Evolutionary conservation across 805 yeast species (phyloP), one percentile per base, ranked within the genome.

Genomic region (Candida silvicultrix): DNA sequence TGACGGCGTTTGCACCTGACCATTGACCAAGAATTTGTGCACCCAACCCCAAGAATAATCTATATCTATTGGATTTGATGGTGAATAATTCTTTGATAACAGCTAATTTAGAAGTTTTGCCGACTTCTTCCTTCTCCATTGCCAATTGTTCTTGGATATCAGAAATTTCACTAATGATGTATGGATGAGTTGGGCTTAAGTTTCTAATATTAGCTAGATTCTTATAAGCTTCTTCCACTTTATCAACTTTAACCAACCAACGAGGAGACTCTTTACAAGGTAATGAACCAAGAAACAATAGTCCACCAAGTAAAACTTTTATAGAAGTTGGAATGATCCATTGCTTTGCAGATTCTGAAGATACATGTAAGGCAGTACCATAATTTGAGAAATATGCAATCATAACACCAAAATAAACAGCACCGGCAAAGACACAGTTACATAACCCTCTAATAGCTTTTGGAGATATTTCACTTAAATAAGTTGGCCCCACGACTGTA

Each of bases 1-100:
- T 78, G 40, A 79, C 63, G 8, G 81, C 71, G 51, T 71, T 73
- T 7, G 81, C 77, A 43, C 81, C 81, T n/a, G 78, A 70, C 82
- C 82, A 78, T 61, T 78, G 82, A 34, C 74, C 75, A 36, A 78
- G 63, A 14, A 77, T 37, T 58, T 77, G 83, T 28, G 72, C 65
- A 45, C 59, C 48, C 32, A 68, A 46, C 39, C 77, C 73, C 35
- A 77, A 50, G 8, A 63, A 52, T 41, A 78, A 65, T 60, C 82
- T 66, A 60, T 73, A 73, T 45, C 74, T 60, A 45, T 74, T 64
- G 6, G 78, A 70, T 44, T 58, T 64, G 34, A 65, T 66, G 7
- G 55, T 23, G 34, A 71, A 45, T 25, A 73, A 57, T 37, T 70
- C 75, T 49, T 60, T 68, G n/a, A 62, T 21, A 31, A 53, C 48